Base-by-base conservation (phyloP, 768 basidiomycete species). In the Lactarius evosmus region DNA sequence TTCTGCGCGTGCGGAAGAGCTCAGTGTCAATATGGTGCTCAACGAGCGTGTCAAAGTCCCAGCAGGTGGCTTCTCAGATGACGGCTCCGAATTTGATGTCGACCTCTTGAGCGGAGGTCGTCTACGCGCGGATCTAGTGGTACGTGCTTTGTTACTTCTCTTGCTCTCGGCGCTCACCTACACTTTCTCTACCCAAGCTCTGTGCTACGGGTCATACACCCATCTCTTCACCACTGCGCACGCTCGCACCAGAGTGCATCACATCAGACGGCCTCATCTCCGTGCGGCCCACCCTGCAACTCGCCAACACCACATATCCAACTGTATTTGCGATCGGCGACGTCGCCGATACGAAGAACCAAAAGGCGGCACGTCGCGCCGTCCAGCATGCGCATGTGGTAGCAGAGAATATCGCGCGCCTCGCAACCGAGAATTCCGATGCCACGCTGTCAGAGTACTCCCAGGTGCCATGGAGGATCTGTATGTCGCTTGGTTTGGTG, bases 171-270 rank as follows among this genome's bases (percentile, higher is more conserved):
- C 25, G 5, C 40, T 57, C 22, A 11, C 19, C 27, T 50, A 34
- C 41, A n/a, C 41, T 12, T 14, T 14, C 55, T 58, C 25, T 19
- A n/a, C 55, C 30, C 9, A 11, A 75, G 73, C 73, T 75, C 51
- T 61, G 68, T 22, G 74, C 74, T 30, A 73, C 71, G 19, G 74
- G 76, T n/a, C 71, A 74, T 19, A 68, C 65, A 4, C 74, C 76
- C 16, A 69, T 72, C 50, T 72, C 71, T 29, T 34, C 25, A 6
- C 70, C 73, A 30, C 62, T 77, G n/a, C 32, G 33, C 2, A 61
- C 67, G 2, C 65, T 73, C 29, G 69, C 71, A 8, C 72, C 74
- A 9, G 58, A 65, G 3, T 55, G 65, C 16, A 61, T 70, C 52
- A 50, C 46, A 25, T 9, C 58, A 7, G 63, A 46, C 16, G 66